A percentile compares a stretch with the other conserved stretches of the same genome.
These are phyloP conservation scores for Ramicandelaber brevisporus DNA, from an alignment of 192 early-diverging fungal genomes.

Conservation along the genomic window DNA sequence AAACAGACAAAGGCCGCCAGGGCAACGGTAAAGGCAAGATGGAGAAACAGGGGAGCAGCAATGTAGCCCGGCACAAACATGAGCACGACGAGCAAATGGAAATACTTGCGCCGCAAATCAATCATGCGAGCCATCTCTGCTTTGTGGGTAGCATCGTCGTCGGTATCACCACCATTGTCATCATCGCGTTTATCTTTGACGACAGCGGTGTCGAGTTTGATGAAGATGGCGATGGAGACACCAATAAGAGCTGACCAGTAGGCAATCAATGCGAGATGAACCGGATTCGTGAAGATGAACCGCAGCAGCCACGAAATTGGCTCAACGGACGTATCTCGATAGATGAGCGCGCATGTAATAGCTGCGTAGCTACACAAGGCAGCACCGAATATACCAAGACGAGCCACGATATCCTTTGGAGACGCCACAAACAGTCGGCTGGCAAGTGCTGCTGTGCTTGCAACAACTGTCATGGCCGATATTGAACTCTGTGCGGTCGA, in stretches of 20 bases:
- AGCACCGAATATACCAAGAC: too few relatives aligned
- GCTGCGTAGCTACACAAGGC: too few relatives aligned
- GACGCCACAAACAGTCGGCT: too few relatives aligned
- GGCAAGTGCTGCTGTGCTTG: too few relatives aligned
- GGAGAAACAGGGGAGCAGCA: constrained; percentile 32
- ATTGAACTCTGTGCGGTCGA: too few relatives aligned
- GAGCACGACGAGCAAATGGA: constrained; percentile 51
- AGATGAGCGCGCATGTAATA: too few relatives aligned
- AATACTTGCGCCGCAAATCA: constrained; percentile 63
- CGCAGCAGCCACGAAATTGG: too few relatives aligned
- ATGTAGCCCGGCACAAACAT: constrained; percentile 71
- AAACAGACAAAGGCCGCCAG: constrained; percentile 38
- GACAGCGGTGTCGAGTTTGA: not conserved
- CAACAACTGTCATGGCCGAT: too few relatives aligned
- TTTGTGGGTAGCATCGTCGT: not conserved
- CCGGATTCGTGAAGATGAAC: too few relatives aligned
- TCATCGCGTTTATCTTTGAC: too few relatives aligned
- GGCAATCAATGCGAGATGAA: constrained; percentile 1
- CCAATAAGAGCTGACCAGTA: constrained; percentile 10
- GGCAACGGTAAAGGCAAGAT: constrained; percentile 59
- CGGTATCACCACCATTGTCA: not conserved
- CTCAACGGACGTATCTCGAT: too few relatives aligned
- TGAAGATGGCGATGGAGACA: not conserved
- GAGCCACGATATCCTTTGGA: too few relatives aligned
- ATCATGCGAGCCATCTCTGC: constrained; percentile 7